A percentile compares a stretch with the other conserved stretches of the same genome.
Evolutionary conservation across 73 alveolate genomes (phyloP).

Genomic region (Blepharisma stoltei): DNA sequence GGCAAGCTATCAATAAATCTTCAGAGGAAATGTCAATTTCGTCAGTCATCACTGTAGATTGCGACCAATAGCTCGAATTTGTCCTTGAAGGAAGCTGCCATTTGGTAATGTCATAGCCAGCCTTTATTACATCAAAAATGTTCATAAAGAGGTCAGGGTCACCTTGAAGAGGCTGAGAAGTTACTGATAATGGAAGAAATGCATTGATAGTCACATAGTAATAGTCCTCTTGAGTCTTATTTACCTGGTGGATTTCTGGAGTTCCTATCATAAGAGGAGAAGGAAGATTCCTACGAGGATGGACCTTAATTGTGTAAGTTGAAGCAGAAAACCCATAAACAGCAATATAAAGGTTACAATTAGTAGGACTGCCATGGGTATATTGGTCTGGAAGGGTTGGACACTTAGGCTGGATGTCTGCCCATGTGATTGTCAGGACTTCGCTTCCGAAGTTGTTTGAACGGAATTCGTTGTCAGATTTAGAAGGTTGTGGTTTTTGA

Average conservation of each 20-base stretch:
- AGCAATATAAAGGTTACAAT: conserved; percentile 11
- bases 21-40: conserved; percentile 6
- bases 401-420: neutral
- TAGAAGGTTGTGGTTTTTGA: conserved; percentile 9
- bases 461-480: neutral
- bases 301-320: conserved; percentile 4
- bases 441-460: conserved; percentile 30
- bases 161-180: conserved; percentile 1
- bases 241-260: neutral
- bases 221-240: neutral
- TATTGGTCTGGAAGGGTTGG: neutral
- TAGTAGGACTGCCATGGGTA: neutral
- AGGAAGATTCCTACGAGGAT: neutral
- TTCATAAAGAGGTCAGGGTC: neutral
- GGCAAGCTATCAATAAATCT: neutral
- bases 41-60: conserved; percentile 26
- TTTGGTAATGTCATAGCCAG: neutral
- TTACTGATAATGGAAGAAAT: neutral
- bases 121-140: neutral
- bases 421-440: conserved; percentile 8
- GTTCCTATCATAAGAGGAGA: neutral
- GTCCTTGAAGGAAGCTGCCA: conserved; percentile 23
- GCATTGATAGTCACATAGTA: neutral
- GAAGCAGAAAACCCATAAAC: neutral
- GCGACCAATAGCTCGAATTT: neutral